Evolutionary conservation across 345 rosid species (phyloP), one percentile per base, ranked within the genome.

Genomic region (Citrus maxima): DNA sequence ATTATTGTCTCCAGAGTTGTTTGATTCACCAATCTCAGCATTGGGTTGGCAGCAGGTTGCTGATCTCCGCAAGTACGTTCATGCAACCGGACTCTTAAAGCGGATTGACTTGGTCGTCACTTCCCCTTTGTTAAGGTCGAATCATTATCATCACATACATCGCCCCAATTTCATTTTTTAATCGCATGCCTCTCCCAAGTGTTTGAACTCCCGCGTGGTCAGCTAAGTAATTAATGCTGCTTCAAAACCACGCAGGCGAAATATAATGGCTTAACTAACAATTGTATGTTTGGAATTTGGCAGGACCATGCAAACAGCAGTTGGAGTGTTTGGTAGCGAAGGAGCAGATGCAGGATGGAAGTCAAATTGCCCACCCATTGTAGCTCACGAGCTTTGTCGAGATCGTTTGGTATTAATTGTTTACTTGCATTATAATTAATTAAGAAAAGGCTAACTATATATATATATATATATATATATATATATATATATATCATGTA

Each of bases 291-390:
- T 10, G 51, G 14, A 12, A 0, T 0, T 42, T 42, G 51, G 14
- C 79, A 91, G 96, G 92, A 88, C 96, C 49, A 86, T 90, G 87
- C 96, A 92, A 81, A 90, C 96, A 4, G 93, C 92, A 8, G 90
- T 89, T 71, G 92, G 93, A 60, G 88, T 84, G 34, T 92, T 90
- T 77, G 91, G 93, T 0, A 84, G 88, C 7, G 91, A 82, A 70
- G 80, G 78, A 35, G 46, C 67, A 21, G 70, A 9, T 19, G 54
- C 67, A 38, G 78, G 76, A 86, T 40, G 88, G 82, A 34, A 84
- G 81, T 72, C 84, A 51, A 82, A 81, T 82, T 84, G 85, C 76
- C 91, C 96, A 6, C 90, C 88, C 0, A 86, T 92, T 79, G 49
- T 85, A 28, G 91, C 93, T 7, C 77, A 81, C n/a, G 93, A 92